Evolutionary conservation across 805 yeast species (phyloP), one percentile per base, ranked within the genome.

Genomic region (Nakazawaea holstii): DNA sequence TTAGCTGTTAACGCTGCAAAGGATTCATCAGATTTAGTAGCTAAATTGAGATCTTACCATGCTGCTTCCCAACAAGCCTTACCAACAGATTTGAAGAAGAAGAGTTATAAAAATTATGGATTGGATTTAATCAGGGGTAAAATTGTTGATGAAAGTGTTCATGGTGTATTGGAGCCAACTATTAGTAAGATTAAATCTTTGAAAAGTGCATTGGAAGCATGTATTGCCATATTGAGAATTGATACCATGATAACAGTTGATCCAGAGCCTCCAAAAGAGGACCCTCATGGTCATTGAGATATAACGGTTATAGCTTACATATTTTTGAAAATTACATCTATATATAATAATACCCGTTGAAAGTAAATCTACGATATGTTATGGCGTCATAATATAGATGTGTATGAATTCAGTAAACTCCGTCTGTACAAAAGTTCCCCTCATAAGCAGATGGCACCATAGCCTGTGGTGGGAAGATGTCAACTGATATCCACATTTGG

Each of bases 161-260:
- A 80, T 52, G 99, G 99, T 53, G 97, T 94, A 28, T 75, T 94
- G 56, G 99, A 94, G 68, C 99, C 99, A 46, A 87, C 97, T 14
- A 76, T 94, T 61, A 84, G 95, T 59, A 94, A 94, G 72, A 77
- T 94, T 61, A 91, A 90, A 67, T 84, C 96, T 9, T 79, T 95
- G 64, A 91, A 95, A 68, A 84, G 95, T 51, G 98, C 99, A 6
- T 79, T 94, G 56, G 99, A 94, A 73, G 99, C 99, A 2, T 94
- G 99, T 70, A 83, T 95, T 66, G 96, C 98, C 32, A 94, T 94
- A 54, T 75, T 95, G 59, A 84, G 99, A 75, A 94, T 94, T 60
- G 99, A 94, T 67, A 94, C 99, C 43, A 91, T 92, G 95, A 92
- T 94, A 60, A 87, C 89, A 42, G 96, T 94, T 52, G 95, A 92